Percentiles rank a stretch among this genome's conserved stretches.
Evolutionary conservation across 768 basidiomycete species (phyloP).

Genomic region (Lanmaoa rubissima): DNA sequence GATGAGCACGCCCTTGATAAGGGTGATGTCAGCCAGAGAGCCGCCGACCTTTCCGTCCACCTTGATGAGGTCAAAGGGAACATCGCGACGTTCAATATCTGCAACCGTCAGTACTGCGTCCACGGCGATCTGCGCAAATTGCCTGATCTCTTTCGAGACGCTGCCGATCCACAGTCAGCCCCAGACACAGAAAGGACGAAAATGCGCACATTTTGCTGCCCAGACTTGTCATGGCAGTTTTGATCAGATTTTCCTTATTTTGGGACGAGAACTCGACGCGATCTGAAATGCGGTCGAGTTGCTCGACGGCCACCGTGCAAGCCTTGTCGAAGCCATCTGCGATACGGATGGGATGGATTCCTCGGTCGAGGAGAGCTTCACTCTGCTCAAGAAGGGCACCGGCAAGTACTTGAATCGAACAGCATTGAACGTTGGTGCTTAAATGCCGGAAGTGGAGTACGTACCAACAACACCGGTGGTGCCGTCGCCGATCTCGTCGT

Average conservation of each 20-base stretch:
- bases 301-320: conserved; percentile 83
- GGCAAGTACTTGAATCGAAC: conserved; percentile 72
- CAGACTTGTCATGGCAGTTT: conserved; percentile 93
- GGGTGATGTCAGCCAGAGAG: conserved; percentile 88
- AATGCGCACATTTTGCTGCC: conserved; percentile 89
- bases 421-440: conserved; percentile 1
- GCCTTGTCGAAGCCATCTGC: conserved; percentile 98
- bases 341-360: conserved; percentile 97
- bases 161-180: conserved; percentile 41
- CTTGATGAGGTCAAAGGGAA: conserved; percentile 97
- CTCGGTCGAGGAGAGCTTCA: conserved; percentile 95
- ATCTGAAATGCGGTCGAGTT: conserved; percentile 91
- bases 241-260: conserved; percentile 85
- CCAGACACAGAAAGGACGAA: neutral
- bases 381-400: conserved; percentile 95
- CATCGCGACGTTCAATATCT: conserved; percentile 91
- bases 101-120: conserved; percentile 95
- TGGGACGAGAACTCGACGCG: conserved; percentile 78
- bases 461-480: conserved; percentile 98
- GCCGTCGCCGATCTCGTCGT: conserved; percentile 99
- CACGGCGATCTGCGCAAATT: conserved; percentile 97
- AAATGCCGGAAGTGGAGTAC: conserved; percentile 33
- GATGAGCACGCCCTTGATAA: conserved; percentile 96
- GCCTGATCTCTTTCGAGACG: conserved; percentile 93
- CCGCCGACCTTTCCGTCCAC: conserved; percentile 99